Evolutionary conservation across 2,329 filamentous ascomycete species (phyloP).

Genomic region (Tolypocladium capitatum): DNA sequence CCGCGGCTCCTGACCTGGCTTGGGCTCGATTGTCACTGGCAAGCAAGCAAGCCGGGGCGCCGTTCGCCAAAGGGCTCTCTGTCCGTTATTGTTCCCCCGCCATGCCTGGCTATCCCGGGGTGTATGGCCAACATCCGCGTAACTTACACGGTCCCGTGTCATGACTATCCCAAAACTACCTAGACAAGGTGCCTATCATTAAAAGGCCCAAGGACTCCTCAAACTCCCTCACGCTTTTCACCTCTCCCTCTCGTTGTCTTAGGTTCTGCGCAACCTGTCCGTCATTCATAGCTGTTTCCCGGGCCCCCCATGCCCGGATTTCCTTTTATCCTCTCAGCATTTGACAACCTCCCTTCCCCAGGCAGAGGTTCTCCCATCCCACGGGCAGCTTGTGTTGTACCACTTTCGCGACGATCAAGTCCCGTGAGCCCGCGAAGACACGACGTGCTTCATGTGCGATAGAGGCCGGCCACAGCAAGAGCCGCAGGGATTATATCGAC

Average conservation of each 20-base stretch:
- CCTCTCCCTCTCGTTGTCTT: slow-evolving; percentile 28
- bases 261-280: slow-evolving; percentile 27
- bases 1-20: not conserved
- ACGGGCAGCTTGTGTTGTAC: slow-evolving; percentile 1
- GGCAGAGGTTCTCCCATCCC: not conserved
- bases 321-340: slow-evolving; percentile 7
- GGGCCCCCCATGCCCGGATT: slow-evolving; percentile 9
- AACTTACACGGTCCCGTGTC: slow-evolving; percentile 6
- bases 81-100: slow-evolving; percentile 5
- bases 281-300: slow-evolving; percentile 13
- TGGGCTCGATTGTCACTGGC: slow-evolving; percentile 1
- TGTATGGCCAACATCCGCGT: slow-evolving; percentile 2
- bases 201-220: slow-evolving; percentile 14
- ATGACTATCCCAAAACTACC: slow-evolving; percentile 1
- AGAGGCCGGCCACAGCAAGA: slow-evolving; percentile 12
- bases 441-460: slow-evolving; percentile 11
- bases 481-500: slow-evolving; percentile 24
- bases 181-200: slow-evolving; percentile 3
- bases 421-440: not conserved
- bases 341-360: not conserved
- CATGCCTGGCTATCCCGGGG: slow-evolving; percentile 3
- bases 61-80: slow-evolving; percentile 1
- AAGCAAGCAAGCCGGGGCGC: slow-evolving; percentile 1
- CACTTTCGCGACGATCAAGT: not conserved
- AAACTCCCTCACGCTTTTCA: slow-evolving; percentile 19